These are phyloP conservation scores for Vitellaria paradoxa DNA, from an alignment of 179 eudicot genomes.

Conservation along the genomic window DNA sequence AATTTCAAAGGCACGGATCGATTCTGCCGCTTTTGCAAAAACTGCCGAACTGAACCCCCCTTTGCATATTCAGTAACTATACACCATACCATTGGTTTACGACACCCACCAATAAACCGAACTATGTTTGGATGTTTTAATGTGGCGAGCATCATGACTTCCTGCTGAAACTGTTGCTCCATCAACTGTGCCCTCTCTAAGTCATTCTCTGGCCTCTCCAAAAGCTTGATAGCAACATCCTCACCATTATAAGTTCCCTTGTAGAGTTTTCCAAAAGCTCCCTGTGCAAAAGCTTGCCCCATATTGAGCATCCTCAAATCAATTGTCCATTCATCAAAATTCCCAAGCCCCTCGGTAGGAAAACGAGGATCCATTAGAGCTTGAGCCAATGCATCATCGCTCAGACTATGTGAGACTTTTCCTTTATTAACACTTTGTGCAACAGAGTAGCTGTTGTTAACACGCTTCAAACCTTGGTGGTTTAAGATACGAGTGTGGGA, in stretches of 20 bases:
- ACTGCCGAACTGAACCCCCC: slow-evolving; percentile 97
- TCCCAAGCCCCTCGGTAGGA: slow-evolving; percentile 67
- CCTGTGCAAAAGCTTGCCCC: slow-evolving; percentile 95
- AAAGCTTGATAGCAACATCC: slow-evolving; percentile 87
- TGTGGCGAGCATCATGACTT: slow-evolving; percentile 86
- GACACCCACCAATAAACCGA: slow-evolving; percentile 81
- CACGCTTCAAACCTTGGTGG: slow-evolving; percentile 72
- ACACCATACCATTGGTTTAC: slow-evolving; percentile 91
- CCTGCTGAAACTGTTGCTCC: slow-evolving; percentile 96
- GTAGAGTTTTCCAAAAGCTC: slow-evolving; percentile 90
- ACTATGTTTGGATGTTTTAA: slow-evolving; percentile 83
- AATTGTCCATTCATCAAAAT: slow-evolving; percentile 87
- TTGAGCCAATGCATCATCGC: slow-evolving; percentile 82
- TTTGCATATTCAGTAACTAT: slow-evolving; percentile 83
- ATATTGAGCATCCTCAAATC: slow-evolving; percentile 81
- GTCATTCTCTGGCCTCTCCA: slow-evolving; percentile 91
- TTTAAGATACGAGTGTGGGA: slow-evolving; percentile 76
- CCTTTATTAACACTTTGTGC: slow-evolving; percentile 68
- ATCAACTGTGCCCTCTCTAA: slow-evolving; percentile 65
- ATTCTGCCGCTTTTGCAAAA: slow-evolving; percentile 68
- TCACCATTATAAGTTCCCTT: slow-evolving; percentile 85
- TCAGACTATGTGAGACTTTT: slow-evolving; percentile 60
- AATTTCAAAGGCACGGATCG: slow-evolving; percentile 79
- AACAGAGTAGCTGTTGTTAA: slow-evolving; percentile 47
- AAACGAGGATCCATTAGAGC: slow-evolving; percentile 71